phyloP scores from a whole-genome alignment of 345 rosid genomes.

The Brassica carinata region DNA sequence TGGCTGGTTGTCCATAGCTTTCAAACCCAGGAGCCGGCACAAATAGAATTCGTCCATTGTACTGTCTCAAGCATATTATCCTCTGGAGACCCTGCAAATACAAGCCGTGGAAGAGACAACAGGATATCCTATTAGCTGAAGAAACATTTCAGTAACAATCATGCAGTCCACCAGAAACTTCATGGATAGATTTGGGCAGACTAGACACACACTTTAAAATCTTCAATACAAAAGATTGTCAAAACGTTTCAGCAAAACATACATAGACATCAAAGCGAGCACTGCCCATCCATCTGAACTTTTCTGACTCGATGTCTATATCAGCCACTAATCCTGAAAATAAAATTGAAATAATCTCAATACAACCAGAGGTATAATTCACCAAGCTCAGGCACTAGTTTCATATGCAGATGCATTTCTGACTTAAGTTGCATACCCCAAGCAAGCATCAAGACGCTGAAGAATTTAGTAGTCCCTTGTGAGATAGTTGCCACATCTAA shows the following conservation, averaged over 20 bases:
- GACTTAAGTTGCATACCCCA: conserved; percentile 89
- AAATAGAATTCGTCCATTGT: conserved; percentile 70
- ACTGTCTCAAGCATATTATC: conserved; percentile 63
- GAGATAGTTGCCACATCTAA: conserved; percentile 83
- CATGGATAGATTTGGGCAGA: not conserved
- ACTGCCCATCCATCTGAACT: conserved; percentile 96
- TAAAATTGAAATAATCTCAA: conserved; percentile 8
- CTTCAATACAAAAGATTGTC: not conserved
- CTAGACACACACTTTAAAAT: conserved; percentile 8
- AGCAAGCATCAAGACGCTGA: conserved; percentile 91
- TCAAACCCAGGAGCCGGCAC: conserved; percentile 97
- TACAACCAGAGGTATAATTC: not conserved
- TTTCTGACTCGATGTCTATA: conserved; percentile 93
- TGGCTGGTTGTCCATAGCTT: conserved; percentile 62
- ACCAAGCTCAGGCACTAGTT: conserved; percentile 12
- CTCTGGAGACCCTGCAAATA: conserved; percentile 70
- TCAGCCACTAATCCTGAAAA: conserved; percentile 90
- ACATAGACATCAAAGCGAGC: conserved; percentile 84
- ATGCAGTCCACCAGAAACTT: not conserved
- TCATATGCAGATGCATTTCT: not conserved
- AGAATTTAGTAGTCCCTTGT: conserved; percentile 71
- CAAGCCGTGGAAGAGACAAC: conserved; percentile 5
- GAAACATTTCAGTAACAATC: not conserved
- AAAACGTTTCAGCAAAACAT: conserved; percentile 38
- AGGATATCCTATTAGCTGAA: not conserved